A percentile compares a stretch with the other conserved stretches of the same genome.
phyloP scores from a whole-genome alignment of 164 flowering plant genomes.

The Hamamelis virginiana region DNA sequence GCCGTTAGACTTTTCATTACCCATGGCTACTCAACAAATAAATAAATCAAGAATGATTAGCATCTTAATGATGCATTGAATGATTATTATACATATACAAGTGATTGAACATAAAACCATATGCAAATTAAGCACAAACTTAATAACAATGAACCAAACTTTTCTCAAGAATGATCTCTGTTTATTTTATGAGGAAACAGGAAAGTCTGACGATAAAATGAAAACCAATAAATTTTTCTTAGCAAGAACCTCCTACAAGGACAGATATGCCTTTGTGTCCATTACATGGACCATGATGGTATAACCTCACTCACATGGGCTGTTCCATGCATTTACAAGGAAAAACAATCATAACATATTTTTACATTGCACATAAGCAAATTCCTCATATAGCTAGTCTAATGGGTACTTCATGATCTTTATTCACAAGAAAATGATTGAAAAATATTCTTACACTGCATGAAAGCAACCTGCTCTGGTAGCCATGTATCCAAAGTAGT shows the following conservation, averaged over 20 bases:
- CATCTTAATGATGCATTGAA: background rate
- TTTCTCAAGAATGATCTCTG: background rate
- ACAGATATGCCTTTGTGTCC: no score
- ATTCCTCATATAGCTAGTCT: no score
- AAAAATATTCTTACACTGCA: conserved; percentile 53
- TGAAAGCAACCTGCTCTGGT: conserved; percentile 68
- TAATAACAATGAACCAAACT: background rate
- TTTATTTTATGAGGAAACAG: no score
- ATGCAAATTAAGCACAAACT: no score
- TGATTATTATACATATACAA: background rate
- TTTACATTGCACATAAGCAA: no score
- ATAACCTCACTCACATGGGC: no score
- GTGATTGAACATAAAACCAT: background rate
- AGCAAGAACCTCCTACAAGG: no score
- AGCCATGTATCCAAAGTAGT: conserved; percentile 81
- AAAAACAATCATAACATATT: no score
- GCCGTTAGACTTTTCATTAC: conserved; percentile 45
- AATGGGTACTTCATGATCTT: no score
- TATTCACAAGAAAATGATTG: background rate
- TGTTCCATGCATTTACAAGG: no score
- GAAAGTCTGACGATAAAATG: background rate
- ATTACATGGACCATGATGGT: no score
- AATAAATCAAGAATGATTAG: background rate
- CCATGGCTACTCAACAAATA: conserved; percentile 31
- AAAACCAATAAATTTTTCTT: background rate